Evolutionary conservation across 257 asterid genomes (phyloP), one percentile per base, ranked within the genome.

Genomic region (Vinca minor): DNA sequence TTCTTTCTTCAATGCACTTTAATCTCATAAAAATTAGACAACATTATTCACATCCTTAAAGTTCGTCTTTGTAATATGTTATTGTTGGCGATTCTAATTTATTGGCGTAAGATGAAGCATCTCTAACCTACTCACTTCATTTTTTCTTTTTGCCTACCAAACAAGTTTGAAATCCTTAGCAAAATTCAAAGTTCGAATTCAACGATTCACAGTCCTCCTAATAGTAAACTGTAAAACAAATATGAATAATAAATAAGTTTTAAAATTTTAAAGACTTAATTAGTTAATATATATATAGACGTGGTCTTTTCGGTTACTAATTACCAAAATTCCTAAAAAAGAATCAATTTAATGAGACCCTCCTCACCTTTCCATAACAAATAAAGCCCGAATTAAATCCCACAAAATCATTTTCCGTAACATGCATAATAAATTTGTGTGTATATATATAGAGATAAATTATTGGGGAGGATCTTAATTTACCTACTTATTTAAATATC

Each of bases 271-370:
- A 34, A 34, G 3, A n/a, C 28, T n/a, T n/a, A 26, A 56, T 29
- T n/a, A n/a, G 42, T 34, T 65, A 25, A 8, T 25, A 36, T 8
- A n/a, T 29, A 9, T 36, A 21, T 5, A 6, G 17, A 39, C 38
- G n/a, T n/a, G n/a, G n/a, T n/a, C n/a, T n/a, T n/a, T n/a, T n/a
- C n/a, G n/a, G n/a, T n/a, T n/a, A n/a, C 38, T 9, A 2, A 34
- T 31, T 20, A 48, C 29, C 34, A 47, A 48, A 45, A 46, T 29
- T 45, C 58, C 59, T 32, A 20, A 64, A 64, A 14, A 25, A 4
- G 53, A 69, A 67, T 44, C 68, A 56, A 56, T 56, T 56, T 29
- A 39, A 48, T 23, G 50, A 38, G 28, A 54, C 7, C 26, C 9
- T 14, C n/a, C 13, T 5, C 31, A 5, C 20, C n/a, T n/a, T 13